Evolutionary conservation across 139 green algal genomes (phyloP).

Genomic region (Chlamydomonas applanata): DNA sequence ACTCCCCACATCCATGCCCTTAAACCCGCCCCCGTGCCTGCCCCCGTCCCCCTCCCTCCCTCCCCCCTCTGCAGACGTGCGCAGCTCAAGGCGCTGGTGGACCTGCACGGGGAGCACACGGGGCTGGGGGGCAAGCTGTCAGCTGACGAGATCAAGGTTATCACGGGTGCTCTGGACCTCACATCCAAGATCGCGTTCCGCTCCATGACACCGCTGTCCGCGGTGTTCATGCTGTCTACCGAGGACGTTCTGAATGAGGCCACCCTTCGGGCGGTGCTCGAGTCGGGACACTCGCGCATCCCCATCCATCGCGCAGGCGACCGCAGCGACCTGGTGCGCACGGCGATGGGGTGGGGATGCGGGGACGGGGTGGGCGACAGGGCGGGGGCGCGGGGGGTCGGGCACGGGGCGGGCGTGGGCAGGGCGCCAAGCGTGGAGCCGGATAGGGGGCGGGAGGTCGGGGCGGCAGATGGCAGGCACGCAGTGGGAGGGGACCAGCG

Average conservation of each 20-base stretch:
- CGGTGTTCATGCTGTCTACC: constrained; percentile 80
- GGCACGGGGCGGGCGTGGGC: too few species aligned
- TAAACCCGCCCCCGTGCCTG: too few species aligned
- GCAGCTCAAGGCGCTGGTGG: constrained; percentile 84
- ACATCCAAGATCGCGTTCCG: constrained; percentile 71
- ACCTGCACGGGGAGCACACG: constrained; percentile 65
- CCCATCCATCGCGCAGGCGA: constrained; percentile 60
- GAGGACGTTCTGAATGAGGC: constrained; percentile 52
- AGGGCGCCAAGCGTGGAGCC: too few species aligned
- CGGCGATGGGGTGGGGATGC: too few species aligned
- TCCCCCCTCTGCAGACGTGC: neutral
- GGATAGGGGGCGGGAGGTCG: too few species aligned
- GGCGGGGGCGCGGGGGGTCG: too few species aligned
- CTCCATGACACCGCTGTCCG: constrained; percentile 83
- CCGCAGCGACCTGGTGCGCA: constrained; percentile 26
- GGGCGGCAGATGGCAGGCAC: too few species aligned
- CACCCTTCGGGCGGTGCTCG: constrained; percentile 51
- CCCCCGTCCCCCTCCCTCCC: neutral
- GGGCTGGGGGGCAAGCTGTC: constrained; percentile 46
- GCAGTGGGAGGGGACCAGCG: too few species aligned
- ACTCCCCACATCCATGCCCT: neutral
- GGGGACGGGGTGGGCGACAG: too few species aligned
- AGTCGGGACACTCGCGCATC: constrained; percentile 73
- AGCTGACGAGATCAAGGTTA: constrained; percentile 55
- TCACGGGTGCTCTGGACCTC: constrained; percentile 80